Percentiles rank a stretch among this genome's conserved stretches.
Conservation (phyloP, 768 basidiomycete genomes). For the Clavulina sp. region DNA sequence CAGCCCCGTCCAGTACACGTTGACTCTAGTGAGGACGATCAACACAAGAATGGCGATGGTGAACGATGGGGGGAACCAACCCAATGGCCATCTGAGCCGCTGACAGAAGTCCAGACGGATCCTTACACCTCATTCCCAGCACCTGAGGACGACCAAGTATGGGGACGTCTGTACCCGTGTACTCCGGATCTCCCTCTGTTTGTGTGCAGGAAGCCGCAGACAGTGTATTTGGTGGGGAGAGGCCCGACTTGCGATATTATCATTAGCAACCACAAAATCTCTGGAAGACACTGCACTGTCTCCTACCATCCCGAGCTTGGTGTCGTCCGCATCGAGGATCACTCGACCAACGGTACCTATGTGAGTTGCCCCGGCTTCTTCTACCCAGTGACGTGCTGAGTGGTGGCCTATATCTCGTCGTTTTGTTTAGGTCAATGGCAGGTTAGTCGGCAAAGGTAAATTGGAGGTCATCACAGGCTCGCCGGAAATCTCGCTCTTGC, state of each 20-base stretch:
- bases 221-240: slow-evolving; percentile 45
- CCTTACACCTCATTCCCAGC: too few species aligned
- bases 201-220: slow-evolving; percentile 26
- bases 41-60: too few species aligned
- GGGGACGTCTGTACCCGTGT: too few species aligned
- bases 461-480: slow-evolving; percentile 51
- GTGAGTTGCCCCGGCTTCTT: slow-evolving; percentile 12
- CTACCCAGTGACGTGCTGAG: neutral
- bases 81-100: too few species aligned
- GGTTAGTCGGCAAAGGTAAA: slow-evolving; percentile 39
- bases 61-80: too few species aligned
- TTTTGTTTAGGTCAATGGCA: slow-evolving; percentile 41
- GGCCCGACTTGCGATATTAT: slow-evolving; percentile 34
- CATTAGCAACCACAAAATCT: slow-evolving; percentile 47
- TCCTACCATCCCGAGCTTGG: slow-evolving; percentile 38
- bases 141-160: too few species aligned
- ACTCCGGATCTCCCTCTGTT: too few species aligned
- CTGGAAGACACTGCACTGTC: slow-evolving; percentile 41
- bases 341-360: slow-evolving; percentile 59
- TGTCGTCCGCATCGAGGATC: slow-evolving; percentile 34
- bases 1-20: too few species aligned
- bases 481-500: slow-evolving; percentile 75
- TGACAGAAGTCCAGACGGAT: too few species aligned
- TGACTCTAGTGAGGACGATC: too few species aligned
- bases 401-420: neutral